Conservation (phyloP, 1,284 basidiomycete genomes). For the Ceratorhiza oryzae-sativae region DNA sequence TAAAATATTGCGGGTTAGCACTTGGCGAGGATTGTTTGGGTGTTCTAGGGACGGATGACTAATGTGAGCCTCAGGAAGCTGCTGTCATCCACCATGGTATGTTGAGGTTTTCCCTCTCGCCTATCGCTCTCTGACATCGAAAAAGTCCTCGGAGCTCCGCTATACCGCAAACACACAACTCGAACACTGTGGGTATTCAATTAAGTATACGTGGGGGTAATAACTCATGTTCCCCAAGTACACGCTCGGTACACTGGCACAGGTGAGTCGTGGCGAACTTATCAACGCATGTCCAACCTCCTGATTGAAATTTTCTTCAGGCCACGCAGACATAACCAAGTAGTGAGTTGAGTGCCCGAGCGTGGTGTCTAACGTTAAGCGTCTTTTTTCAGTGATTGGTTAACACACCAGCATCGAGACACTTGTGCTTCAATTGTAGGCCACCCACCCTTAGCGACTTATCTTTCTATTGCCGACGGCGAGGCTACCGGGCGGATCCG, state of each 20-base stretch:
- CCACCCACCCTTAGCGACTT: conserved; percentile 85
- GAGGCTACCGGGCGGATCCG: conserved; percentile 88
- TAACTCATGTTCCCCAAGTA: conserved; percentile 59
- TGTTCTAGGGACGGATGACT: background rate
- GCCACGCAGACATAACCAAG: conserved; percentile 93
- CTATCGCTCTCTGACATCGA: background rate
- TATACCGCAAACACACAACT: conserved; percentile 95
- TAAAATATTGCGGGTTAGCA: too few species aligned
- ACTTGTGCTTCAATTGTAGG: conserved; percentile 92
- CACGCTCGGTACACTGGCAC: conserved; percentile 97
- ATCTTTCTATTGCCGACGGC: conserved; percentile 91
- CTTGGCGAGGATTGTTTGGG: background rate
- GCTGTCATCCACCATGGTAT: conserved; percentile 13
- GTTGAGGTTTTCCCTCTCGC: background rate
- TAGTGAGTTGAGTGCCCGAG: conserved; percentile 65
- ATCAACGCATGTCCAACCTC: conserved; percentile 28
- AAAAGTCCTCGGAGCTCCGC: conserved; percentile 82
- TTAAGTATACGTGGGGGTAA: conserved; percentile 41
- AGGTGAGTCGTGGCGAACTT: conserved; percentile 58
- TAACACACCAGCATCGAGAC: conserved; percentile 96
- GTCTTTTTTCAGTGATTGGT: conserved; percentile 82
- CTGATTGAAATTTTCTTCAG: conserved; percentile 52
- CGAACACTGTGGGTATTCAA: conserved; percentile 75
- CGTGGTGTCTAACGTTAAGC: conserved; percentile 24
- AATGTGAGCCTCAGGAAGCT: background rate